Conservation (phyloP, 805 yeast genomes). For the Hanseniaspora thailandica region DNA sequence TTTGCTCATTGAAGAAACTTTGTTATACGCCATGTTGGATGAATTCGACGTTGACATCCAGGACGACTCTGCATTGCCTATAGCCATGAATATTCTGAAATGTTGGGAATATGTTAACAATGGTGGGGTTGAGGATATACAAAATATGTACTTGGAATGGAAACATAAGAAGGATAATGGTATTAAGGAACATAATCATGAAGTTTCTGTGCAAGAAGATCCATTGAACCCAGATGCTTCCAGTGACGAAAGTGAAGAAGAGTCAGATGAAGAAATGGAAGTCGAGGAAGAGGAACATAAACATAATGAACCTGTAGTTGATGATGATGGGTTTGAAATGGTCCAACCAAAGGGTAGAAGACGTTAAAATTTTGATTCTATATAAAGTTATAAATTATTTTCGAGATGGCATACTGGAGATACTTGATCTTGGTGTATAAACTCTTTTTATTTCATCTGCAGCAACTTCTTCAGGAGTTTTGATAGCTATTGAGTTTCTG, state of each 20-base stretch:
- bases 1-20: conserved; percentile 69
- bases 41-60: conserved; percentile 85
- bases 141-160: conserved; percentile 50
- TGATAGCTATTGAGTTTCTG: conserved; percentile 12
- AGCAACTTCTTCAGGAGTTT: conserved; percentile 19
- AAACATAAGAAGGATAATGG: conserved; percentile 33
- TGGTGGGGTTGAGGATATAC: conserved; percentile 44
- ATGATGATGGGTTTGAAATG: conserved; percentile 88
- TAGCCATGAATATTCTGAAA: conserved; percentile 55
- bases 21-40: conserved; percentile 83
- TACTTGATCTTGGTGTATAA: conserved; percentile 15
- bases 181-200: conserved; percentile 31
- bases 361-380: conserved; percentile 18
- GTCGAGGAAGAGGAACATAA: conserved; percentile 22
- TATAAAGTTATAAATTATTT: conserved; percentile 11
- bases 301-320: conserved; percentile 53
- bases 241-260: conserved; percentile 36
- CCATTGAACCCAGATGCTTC: conserved; percentile 44
- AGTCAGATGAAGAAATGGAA: conserved; percentile 31
- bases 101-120: conserved; percentile 53
- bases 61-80: conserved; percentile 71
- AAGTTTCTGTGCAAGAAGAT: conserved; percentile 44
- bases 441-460: conserved; percentile 18
- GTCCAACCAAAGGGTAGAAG: conserved; percentile 65
- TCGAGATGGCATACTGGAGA: conserved; percentile 6